Conservation (phyloP, 768 basidiomycete species). For the Leccinum arenicola region DNA sequence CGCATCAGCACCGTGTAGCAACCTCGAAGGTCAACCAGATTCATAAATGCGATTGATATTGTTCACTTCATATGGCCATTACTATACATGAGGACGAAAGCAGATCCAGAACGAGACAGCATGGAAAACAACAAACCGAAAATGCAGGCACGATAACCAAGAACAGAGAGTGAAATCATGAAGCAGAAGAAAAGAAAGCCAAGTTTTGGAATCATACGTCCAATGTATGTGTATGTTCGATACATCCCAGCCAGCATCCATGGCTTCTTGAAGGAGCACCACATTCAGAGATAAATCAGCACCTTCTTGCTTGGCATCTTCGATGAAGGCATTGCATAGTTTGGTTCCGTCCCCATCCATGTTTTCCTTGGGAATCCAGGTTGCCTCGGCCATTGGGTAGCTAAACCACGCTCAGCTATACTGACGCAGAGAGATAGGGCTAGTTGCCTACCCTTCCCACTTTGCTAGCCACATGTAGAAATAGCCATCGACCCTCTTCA, state of each 20-base stretch:
- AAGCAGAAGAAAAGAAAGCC: neutral
- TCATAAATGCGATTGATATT: neutral
- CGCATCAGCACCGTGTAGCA: no score
- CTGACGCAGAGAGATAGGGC: neutral
- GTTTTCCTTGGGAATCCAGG: conserved; percentile 31
- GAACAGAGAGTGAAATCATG: no score
- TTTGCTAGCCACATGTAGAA: conserved; percentile 29
- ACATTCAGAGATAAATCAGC: conserved; percentile 12
- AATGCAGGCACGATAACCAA: neutral
- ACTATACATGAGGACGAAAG: neutral
- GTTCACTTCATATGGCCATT: neutral
- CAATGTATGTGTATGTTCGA: neutral
- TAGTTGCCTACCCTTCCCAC: conserved; percentile 31
- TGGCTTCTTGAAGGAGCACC: conserved; percentile 25
- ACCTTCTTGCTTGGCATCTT: conserved; percentile 19
- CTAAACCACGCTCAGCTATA: conserved; percentile 7
- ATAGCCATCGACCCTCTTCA: conserved; percentile 15
- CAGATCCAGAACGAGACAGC: neutral
- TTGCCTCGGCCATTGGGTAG: conserved; percentile 27
- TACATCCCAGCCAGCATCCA: conserved; percentile 16
- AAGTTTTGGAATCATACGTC: neutral
- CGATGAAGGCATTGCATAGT: conserved; percentile 17
- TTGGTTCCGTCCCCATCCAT: conserved; percentile 16
- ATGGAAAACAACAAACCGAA: neutral
- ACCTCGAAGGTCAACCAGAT: neutral